Evolutionary conservation across 148 eudicot genomes (phyloP), one percentile per base, ranked within the genome.

Genomic region (Euryodendron excelsum): DNA sequence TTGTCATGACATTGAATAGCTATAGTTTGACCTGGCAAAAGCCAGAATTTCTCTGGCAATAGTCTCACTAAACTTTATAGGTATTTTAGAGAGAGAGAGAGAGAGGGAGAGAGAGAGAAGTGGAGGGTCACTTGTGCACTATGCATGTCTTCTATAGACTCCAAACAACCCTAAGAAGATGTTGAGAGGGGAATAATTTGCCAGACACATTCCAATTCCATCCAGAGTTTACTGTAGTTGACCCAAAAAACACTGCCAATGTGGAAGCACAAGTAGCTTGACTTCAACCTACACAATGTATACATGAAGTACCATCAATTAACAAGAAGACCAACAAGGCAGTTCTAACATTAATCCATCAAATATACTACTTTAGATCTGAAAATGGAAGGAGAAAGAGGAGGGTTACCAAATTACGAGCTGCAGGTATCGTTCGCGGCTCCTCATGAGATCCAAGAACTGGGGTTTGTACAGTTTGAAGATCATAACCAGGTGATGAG

Each of bases 401-500:
- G 30, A 64, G 75, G 36, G 69, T 69, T 59, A 21, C 17, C 11
- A 39, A 82, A 72, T 71, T 83, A 82, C 66, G 82, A 82, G 21
- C 79, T 80, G 13, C 75, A 79, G 20, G 77, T 70, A 21, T 74
- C 76, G 33, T 71, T 60, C 31, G 71, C 80, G 21, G 23, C 78
- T 62, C 66, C 80, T 3, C 78, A 63, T 25, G 37, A n/a, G 1
- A 71, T 77, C 75, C 82, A 82, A 9, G 87, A 87, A 75, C 59
- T 84, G 83, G 85, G 86, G 0, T 87, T 85, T 79, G 65, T 77
- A 3, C 90, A 83, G 39, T 85, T 85, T 31, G 83, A 84, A 39
- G 84, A 84, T 80, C 87, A 87, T 27, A 74, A 83, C 41, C 84
- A 80, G 68, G 80, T 85, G 34, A 61, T 81, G 58, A 77, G 86